Base-by-base conservation (phyloP, 805 yeast species). In the Suhomyces emberorum region DNA sequence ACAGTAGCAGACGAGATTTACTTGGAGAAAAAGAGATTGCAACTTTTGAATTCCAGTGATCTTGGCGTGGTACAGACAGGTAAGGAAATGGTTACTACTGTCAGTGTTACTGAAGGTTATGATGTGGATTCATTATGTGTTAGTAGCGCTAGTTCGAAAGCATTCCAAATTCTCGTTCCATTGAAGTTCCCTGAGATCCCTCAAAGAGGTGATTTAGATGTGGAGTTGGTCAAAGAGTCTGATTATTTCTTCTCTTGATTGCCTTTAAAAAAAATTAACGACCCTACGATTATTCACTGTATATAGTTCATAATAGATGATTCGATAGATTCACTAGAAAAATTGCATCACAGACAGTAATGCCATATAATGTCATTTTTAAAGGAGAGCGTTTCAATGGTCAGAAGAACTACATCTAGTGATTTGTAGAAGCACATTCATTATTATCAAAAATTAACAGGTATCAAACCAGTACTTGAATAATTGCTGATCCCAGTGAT, bases 161-260 rank as follows among this genome's bases (percentile, higher is more conserved):
- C 64, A 0, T 44, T 68, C 27, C 71, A 68, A 37, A 68, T 83
- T 2, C 62, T 86, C 38, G 80, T 77, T 7, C 95, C 95, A 4
- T 68, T 88, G 49, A 62, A 58, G 29, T 66, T 88, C 44, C 95
- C 95, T 0, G 71, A 68, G 0, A 75, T 87, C 28, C 96, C 96
- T 10, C 65, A 72, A 33, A 81, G 76, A 57, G 98, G 97, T 34
- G 80, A 79, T 12, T 86, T 91, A 49, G 95, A 91, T 52, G 95
- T 91, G 24, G 62, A 66, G 26, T 75, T 74, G 39, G 82, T 89
- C 28, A 72, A 74, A 52, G 76, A 80, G 33, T 86, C 96, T 44
- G 71, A 72, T 21, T 91, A 91, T 60, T 91, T 91, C 72, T 91
- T 91, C 49, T 65, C 72, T 27, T 67, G 19, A 27, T n/a, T n/a